Evolutionary conservation across 257 asterid genomes (phyloP).

Genomic region (Solanum okadae): DNA sequence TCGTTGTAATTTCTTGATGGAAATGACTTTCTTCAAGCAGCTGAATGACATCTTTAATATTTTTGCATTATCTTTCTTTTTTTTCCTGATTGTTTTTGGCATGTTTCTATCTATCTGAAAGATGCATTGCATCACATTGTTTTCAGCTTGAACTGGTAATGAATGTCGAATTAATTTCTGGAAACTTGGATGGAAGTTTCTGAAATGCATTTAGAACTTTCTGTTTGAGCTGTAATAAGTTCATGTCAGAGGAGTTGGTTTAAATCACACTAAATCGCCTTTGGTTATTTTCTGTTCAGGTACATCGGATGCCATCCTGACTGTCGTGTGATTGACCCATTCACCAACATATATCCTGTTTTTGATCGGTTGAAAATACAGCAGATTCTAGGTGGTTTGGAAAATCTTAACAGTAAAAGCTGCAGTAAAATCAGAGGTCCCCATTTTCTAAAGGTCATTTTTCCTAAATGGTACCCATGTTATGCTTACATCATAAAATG

Average conservation of each 20-base stretch:
- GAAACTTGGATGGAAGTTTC: neutral
- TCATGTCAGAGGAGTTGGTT: constrained; percentile 5
- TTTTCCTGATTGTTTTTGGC: neutral
- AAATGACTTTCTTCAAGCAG: neutral
- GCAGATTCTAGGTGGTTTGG: constrained; percentile 68
- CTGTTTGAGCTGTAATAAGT: neutral
- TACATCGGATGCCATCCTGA: constrained; percentile 29
- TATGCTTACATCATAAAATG: neutral
- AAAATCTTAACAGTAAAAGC: constrained; percentile 35
- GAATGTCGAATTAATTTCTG: neutral
- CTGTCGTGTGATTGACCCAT: constrained; percentile 75
- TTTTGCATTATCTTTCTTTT: neutral
- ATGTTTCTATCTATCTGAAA: neutral
- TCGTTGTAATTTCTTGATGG: neutral
- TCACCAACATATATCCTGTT: constrained; percentile 62
- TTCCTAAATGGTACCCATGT: constrained; percentile 11
- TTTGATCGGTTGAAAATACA: constrained; percentile 83
- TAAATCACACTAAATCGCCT: neutral
- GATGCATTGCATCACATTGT: neutral
- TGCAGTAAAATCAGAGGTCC: constrained; percentile 72
- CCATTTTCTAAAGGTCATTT: constrained; percentile 70
- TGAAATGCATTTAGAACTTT: neutral
- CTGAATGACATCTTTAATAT: neutral
- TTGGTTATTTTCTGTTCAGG: constrained; percentile 36
- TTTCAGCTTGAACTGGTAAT: neutral